Conservation (phyloP, 2,329 filamentous ascomycete species). For the Dendryphion nanum region DNA sequence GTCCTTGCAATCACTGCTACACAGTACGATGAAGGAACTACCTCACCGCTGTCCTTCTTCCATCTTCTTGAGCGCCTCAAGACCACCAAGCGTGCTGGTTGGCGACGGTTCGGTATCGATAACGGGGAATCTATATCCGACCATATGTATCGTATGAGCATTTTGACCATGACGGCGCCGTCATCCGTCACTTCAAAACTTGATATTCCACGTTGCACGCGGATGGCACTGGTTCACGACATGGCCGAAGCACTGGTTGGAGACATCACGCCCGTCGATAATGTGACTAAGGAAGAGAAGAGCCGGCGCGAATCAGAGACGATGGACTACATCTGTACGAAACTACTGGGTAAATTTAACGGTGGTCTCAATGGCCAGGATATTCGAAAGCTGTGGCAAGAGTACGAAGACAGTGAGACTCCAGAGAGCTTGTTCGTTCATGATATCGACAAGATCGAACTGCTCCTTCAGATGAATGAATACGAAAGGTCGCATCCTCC, state of each 20-base stretch:
- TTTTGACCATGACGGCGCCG: constrained; percentile 91
- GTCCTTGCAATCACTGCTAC: constrained; percentile 65
- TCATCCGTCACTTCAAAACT: constrained; percentile 67
- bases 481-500: constrained; percentile 76
- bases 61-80: constrained; percentile 92
- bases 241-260: constrained; percentile 96
- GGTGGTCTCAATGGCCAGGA: constrained; percentile 68
- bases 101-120: constrained; percentile 80
- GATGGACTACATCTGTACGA: constrained; percentile 84
- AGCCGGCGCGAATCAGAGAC: constrained; percentile 79
- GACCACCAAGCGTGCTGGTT: constrained; percentile 94
- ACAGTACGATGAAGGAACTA: constrained; percentile 58
- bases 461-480: constrained; percentile 92
- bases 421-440: constrained; percentile 87
- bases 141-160: constrained; percentile 99
- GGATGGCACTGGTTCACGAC: constrained; percentile 95
- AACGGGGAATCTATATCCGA: constrained; percentile 87
- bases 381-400: constrained; percentile 81
- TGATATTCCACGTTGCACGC: constrained; percentile 80
- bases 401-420: constrained; percentile 88
- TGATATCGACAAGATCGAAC: constrained; percentile 95
- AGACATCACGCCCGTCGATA: constrained; percentile 93
- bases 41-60: constrained; percentile 85
- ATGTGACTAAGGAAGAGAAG: constrained; percentile 84
- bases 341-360: constrained; percentile 71